phyloP scores from a whole-genome alignment of 805 yeast genomes.

The Yarrowia sp. region DNA sequence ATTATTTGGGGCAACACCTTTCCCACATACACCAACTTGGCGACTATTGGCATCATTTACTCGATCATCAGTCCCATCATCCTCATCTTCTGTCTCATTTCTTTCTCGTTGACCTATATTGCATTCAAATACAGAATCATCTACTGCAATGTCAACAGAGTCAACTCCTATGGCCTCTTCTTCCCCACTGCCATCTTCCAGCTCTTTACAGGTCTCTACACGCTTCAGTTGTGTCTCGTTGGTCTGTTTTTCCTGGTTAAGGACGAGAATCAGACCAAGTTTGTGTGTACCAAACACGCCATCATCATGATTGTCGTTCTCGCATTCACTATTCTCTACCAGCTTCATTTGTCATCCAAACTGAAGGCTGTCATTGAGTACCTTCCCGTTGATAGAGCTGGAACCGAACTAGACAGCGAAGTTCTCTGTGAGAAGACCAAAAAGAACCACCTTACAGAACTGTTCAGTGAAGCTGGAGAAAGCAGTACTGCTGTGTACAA shows the following conservation, averaged over 20 bases:
- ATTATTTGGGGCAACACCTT: conserved; percentile 80
- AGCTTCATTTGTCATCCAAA: conserved; percentile 56
- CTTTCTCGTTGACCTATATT: conserved; percentile 63
- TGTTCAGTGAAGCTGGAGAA: background rate
- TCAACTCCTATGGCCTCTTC: conserved; percentile 49
- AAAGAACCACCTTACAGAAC: background rate
- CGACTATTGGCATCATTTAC: conserved; percentile 78
- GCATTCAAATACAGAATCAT: conserved; percentile 76
- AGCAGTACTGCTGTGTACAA: background rate
- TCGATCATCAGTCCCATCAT: conserved; percentile 82
- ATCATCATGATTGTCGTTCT: conserved; percentile 61
- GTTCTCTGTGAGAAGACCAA: background rate
- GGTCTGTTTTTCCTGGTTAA: conserved; percentile 75
- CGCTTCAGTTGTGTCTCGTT: conserved; percentile 75
- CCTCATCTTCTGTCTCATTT: conserved; percentile 62
- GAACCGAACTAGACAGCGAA: background rate
- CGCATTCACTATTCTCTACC: conserved; percentile 62
- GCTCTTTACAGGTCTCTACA: conserved; percentile 79
- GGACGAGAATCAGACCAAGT: conserved; percentile 55
- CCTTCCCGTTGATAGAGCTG: conserved; percentile 17
- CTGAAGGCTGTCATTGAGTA: conserved; percentile 35
- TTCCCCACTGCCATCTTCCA: conserved; percentile 81
- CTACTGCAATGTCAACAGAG: conserved; percentile 69
- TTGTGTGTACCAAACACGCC: conserved; percentile 58
- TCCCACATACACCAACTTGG: conserved; percentile 78